Base-by-base conservation (phyloP, 2,329 filamentous ascomycete species). In the Amylocarpus encephaloides region DNA sequence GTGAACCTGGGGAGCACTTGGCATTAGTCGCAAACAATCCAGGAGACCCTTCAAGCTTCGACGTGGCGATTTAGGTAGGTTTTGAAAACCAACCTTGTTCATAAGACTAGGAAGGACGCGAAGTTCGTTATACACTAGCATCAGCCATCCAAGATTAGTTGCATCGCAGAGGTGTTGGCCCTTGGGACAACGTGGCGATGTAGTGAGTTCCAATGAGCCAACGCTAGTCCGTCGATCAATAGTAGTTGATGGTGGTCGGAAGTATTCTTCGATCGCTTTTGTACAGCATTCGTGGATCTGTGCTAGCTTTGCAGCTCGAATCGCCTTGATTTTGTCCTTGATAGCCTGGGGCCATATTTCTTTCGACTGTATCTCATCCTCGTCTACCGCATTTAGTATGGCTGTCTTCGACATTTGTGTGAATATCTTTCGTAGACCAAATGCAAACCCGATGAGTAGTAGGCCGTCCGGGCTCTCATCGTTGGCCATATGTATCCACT, bases 141-240 rank as follows among this genome's bases (percentile, higher is more conserved):
- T 75, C 32, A 77, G 58, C 74, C 75, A 79, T 2, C 76, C 76
- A 0, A 79, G 65, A 47, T 76, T 78, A 0, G 70, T 70, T 0
- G 75, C 74, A 53, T 79, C 77, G 48, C 76, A 79, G 58, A 66
- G 64, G 48, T 73, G 74, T 48, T 70, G 74, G 0, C 73, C 73
- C 50, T 69, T 74, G 13, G 74, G 73, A 49, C 76, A 79, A 32
- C 76, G 68, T 2, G 74, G 68, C 1, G 61, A 65, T 30, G 66
- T 70, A 1, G 68, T 71, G 3, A 74, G 55, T n/a, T 60, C 47
- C 26, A 67, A 51, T 2, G 62, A 59, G 13, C 56, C 52, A 12
- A 52, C 45, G 36, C 51, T 54, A 13, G 58, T 48, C 15, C 56
- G 54, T 5, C 57, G 55, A 7, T 54, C 51, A 10, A 51, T 43